A percentile compares a stretch with the other conserved stretches of the same genome.
Evolutionary conservation across 768 basidiomycete genomes (phyloP).

Genomic region (Flagelloscypha sp.): DNA sequence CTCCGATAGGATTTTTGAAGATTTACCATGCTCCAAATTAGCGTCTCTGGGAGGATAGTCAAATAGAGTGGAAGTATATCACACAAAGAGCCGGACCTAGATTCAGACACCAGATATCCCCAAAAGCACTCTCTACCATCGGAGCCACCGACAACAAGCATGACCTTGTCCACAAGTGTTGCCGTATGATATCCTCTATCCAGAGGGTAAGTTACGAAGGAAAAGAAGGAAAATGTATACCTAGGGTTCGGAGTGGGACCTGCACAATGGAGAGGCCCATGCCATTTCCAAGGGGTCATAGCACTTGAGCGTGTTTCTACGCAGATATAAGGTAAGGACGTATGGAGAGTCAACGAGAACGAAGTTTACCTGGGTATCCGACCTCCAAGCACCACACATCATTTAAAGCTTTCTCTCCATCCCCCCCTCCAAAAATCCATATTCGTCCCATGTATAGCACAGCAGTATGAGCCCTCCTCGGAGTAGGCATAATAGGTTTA

Average conservation of each 20-base stretch:
- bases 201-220: too few relatives aligned
- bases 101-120: conserved; percentile 57
- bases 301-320: too few relatives aligned
- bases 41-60: conserved; percentile 25
- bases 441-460: conserved; percentile 65
- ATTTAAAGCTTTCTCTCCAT: conserved; percentile 81
- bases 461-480: conserved; percentile 83
- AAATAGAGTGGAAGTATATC: neutral
- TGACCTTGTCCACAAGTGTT: conserved; percentile 54
- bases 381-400: conserved; percentile 73
- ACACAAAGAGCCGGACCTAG: conserved; percentile 33
- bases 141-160: conserved; percentile 59
- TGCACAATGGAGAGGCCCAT: conserved; percentile 54
- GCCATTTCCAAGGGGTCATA: too few relatives aligned
- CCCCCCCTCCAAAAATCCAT: conserved; percentile 91
- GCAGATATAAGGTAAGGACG: too few relatives aligned
- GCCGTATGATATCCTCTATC: conserved; percentile 60
- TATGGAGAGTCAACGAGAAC: too few relatives aligned
- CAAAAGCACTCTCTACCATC: conserved; percentile 57
- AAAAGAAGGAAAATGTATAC: too few relatives aligned
- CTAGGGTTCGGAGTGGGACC: conserved; percentile 44
- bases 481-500: conserved; percentile 48
- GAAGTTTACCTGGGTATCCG: too few relatives aligned
- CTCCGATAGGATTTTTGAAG: conserved; percentile 33
- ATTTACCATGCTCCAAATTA: conserved; percentile 38